Base-by-base conservation (phyloP, 306 rosid genomes). In the Fagus sylvatica region DNA sequence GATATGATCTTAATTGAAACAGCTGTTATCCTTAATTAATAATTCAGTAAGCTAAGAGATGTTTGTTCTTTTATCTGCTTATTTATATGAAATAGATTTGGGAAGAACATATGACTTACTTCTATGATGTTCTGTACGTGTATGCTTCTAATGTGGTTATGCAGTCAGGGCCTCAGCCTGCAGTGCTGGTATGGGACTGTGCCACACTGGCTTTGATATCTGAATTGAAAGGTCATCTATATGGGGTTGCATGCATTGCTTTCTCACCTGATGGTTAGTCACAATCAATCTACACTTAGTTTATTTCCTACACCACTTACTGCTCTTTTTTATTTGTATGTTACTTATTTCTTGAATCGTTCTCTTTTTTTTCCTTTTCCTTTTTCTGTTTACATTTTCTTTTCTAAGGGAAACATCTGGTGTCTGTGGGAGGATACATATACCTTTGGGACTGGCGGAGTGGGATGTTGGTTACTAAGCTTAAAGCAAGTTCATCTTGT, bases 231-330 rank as follows among this genome's bases (percentile, higher is more conserved):
- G 94, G 90, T 42, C 94, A 91, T 87, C 69, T 82, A 40, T 76
- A 81, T 74, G 93, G 93, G 75, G 84, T 87, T 80, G 49, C 85
- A 61, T 91, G 97, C 84, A 87, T 90, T 78, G 83, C 90, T 19
- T 87, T 91, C 81, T 91, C 97, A 53, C 94, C 97, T 10, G 89
- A 90, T 74, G 97, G 94, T 91, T 82, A 83, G 88, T 82, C 69
- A 66, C 74, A 55, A 70, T 62, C 56, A 43, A 62, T 64, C 69
- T 80, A 73, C 69, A 64, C 62, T 57, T 68, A 46, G 53, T 80
- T 75, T 43, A 55, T 72, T 32, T 74, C 15, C 73, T 82, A 62
- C 66, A 7, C 69, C 74, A 40, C 54, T 59, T 43, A 16, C 40
- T 34, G 62, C 76, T 66, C 74, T 79, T 77, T 84, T 37, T 69